Evolutionary conservation across 1,284 basidiomycete genomes (phyloP).

Genomic region (Meripilus lineatus): DNA sequence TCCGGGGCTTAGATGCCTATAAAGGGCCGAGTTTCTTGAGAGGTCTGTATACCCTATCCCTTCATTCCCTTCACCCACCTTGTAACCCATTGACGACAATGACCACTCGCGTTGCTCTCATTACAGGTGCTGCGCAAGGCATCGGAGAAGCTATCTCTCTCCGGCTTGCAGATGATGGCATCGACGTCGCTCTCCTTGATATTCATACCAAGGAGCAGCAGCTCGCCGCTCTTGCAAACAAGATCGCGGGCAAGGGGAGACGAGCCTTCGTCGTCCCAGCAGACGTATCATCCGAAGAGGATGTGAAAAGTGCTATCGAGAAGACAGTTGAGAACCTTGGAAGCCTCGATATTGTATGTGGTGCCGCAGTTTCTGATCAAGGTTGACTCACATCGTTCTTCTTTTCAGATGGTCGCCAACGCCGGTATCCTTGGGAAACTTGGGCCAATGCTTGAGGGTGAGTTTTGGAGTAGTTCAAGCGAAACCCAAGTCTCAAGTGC

Average conservation of each 20-base stretch:
- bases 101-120: constrained; percentile 14
- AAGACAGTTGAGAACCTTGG: constrained; percentile 17
- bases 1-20: no score
- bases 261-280: constrained; percentile 11
- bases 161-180: constrained; percentile 19
- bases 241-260: constrained; percentile 12
- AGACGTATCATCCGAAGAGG: constrained; percentile 16
- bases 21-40: no score
- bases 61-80: not conserved
- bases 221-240: constrained; percentile 13
- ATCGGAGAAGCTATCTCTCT: constrained; percentile 20
- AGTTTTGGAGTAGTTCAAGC: constrained; percentile 9
- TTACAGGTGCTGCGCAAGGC: constrained; percentile 21
- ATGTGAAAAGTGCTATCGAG: constrained; percentile 18
- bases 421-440: constrained; percentile 23
- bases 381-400: not conserved
- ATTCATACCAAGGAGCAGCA: constrained; percentile 10
- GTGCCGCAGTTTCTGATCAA: not conserved
- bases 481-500: not conserved
- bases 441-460: constrained; percentile 16
- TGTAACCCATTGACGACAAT: not conserved
- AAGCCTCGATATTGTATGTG: constrained; percentile 16
- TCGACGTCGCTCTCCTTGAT: constrained; percentile 19
- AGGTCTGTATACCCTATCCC: not conserved
- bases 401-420: constrained; percentile 27